Evolutionary conservation across 1,284 basidiomycete genomes (phyloP), one percentile per base, ranked within the genome.

Genomic region (Irpex lacteus): DNA sequence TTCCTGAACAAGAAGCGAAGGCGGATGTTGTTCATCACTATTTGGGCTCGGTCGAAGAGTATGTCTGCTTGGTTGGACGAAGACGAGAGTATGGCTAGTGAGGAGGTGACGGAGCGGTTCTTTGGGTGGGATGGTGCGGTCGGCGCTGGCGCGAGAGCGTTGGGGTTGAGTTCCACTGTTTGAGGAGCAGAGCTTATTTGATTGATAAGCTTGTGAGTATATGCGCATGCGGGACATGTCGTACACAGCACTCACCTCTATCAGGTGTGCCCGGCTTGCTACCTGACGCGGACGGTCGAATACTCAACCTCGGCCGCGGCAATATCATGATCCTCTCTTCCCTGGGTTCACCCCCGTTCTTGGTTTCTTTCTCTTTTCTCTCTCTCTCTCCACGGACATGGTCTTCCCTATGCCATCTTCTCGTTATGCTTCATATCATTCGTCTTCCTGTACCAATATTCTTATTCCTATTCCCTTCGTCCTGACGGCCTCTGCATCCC

Each of bases 1-100:
- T 98, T 99, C 82, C 84, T 96, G 74, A 98, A 96, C 81, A 86
- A 91, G 74, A 97, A 95, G 75, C 80, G 90, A 78, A 98, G 98
- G 81, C 88, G 97, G 19, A 89, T 99, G 70, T 77, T 99, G 59
- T 98, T 98, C 76, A 87, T 98, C 65, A 94, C 94, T 0, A 89
- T 95, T 5, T 98, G 95, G 94, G 94, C 95, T n/a, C 85, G 91
- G 47, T 90, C 92, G 61, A 85, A 84, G 70, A 83, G 85, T 58
- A 78, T 86, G 13, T 76, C 84, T 38, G 81, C 81, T 60, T 89
- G 84, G 81, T 79, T 80, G 56, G 85, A 85, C 64, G 74, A 76
- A 37, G 72, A 78, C 36, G 11, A 56, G 13, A 56, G 54, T 18
- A 34, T 56, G 32, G 36, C n/a, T 11, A 36, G 11, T 21, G 73